Percentiles rank a stretch among this genome's conserved stretches.
Conservation (phyloP, 768 basidiomycete genomes). For the Phlegmacium glaucopus region DNA sequence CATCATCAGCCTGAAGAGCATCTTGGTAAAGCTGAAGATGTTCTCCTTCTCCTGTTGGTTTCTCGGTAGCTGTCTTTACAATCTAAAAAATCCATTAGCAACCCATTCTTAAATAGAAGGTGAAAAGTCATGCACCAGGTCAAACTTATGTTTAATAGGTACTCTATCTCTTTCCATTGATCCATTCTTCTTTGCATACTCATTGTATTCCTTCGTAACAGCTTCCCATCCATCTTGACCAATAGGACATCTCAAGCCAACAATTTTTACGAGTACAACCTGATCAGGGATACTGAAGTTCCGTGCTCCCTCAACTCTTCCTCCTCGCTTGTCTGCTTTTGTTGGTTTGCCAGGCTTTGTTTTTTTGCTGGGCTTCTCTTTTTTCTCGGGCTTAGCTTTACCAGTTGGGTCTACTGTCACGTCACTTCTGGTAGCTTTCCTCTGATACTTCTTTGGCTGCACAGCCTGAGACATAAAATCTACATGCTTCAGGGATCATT, state of each 20-base stretch:
- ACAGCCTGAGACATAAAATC: too few species aligned
- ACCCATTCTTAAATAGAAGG: background rate
- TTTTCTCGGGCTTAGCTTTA: too few species aligned
- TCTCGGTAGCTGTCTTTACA: background rate
- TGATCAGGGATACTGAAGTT: background rate
- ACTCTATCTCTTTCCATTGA: background rate
- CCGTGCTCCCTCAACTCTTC: background rate
- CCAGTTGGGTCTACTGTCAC: too few species aligned
- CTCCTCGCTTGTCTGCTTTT: background rate
- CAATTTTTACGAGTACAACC: background rate
- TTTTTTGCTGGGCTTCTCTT: background rate
- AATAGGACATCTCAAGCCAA: background rate
- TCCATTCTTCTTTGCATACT: background rate
- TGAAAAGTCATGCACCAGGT: background rate
- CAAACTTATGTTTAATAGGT: background rate
- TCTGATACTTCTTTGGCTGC: too few species aligned
- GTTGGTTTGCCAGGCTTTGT: background rate
- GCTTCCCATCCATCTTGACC: slow-evolving; percentile 1
- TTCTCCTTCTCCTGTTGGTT: slow-evolving; percentile 3
- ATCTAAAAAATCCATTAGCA: background rate
- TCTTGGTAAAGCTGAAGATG: background rate
- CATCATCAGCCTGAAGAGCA: background rate
- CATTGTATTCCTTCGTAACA: background rate
- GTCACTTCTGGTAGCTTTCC: too few species aligned
- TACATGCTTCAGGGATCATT: too few species aligned